Evolutionary conservation across 2,329 filamentous ascomycete genomes (phyloP).

Genomic region (Colletotrichum musicola): DNA sequence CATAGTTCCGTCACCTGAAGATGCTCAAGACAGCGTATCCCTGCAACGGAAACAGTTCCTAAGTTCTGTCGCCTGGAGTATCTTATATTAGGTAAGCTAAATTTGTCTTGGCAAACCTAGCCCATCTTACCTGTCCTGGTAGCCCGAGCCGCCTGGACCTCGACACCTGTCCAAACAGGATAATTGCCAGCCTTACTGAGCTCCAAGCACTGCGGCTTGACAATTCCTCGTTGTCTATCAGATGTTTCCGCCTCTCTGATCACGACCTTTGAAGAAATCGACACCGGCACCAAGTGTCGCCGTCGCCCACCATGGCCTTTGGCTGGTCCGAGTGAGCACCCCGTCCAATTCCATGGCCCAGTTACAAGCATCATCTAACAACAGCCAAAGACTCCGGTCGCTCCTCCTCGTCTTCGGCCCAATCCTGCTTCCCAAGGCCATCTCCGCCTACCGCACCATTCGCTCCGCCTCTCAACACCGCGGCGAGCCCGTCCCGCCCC

Average conservation of each 20-base stretch:
- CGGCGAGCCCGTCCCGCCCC: constrained; percentile 65
- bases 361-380: background rate
- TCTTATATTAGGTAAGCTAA: constrained; percentile 32
- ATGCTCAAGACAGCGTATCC: constrained; percentile 17
- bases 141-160: constrained; percentile 20
- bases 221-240: background rate
- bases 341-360: background rate
- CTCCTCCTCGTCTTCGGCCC: constrained; percentile 76
- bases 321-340: constrained; percentile 38
- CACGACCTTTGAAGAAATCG: background rate
- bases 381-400: constrained; percentile 61
- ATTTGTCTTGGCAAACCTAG: constrained; percentile 30
- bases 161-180: constrained; percentile 3
- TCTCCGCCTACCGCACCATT: constrained; percentile 73
- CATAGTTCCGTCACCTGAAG: constrained; percentile 34
- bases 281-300: constrained; percentile 8
- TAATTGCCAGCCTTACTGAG: constrained; percentile 22
- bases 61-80: constrained; percentile 24
- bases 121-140: constrained; percentile 25
- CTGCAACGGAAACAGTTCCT: constrained; percentile 28
- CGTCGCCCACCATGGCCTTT: constrained; percentile 42
- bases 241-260: background rate
- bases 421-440: constrained; percentile 74
- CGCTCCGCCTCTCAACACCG: constrained; percentile 58
- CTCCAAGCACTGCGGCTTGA: background rate